Evolutionary conservation across 2,329 filamentous ascomycete genomes (phyloP), one percentile per base, ranked within the genome.

Genomic region (Akanthomyces muscarius): DNA sequence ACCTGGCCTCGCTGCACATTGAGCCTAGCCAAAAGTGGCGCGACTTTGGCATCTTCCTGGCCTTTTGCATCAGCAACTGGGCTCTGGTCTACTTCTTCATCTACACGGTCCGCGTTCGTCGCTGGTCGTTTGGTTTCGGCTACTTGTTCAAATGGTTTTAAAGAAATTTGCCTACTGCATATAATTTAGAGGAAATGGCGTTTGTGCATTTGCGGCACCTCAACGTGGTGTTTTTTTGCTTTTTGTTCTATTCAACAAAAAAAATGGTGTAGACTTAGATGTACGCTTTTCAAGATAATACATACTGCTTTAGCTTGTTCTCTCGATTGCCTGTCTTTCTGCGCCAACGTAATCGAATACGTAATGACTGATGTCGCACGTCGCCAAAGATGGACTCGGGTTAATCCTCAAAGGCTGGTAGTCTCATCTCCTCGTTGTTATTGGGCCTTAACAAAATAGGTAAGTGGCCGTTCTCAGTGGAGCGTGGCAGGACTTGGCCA

Each of bases 61-160:
- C 84, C 1, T 92, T 91, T 71, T 85, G 84, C 59, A 76, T 89
- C 16, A 87, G 84, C 57, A 92, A 91, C 70, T 91, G 86, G 86
- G 76, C 81, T 11, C 66, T 92, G 61, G 88, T 91, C 1, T 90
- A 90, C 72, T 90, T 91, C 75, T 91, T 92, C 71, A 86, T 92
- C 63, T 92, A 89, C 75, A 88, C 62, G 16, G 55, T 60, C 6
- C 54, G 62, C 30, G 62, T 63, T 38, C 62, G 62, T 23, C 62
- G 62, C 21, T 63, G 62, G 62, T 59, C 48, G 6, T 63, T 63
- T 55, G 62, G 62, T 1, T 42, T 63, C 21, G 41, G 41, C 33
- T 63, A 63, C 45, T 44, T 63, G 33, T 63, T 63, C 14, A 60
- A 63, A 57, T 63, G 55, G 47, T 63, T 63, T 63, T 60, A 36